Conservation (phyloP, 139 green algal genomes). For the Coccomyxa sp. region DNA sequence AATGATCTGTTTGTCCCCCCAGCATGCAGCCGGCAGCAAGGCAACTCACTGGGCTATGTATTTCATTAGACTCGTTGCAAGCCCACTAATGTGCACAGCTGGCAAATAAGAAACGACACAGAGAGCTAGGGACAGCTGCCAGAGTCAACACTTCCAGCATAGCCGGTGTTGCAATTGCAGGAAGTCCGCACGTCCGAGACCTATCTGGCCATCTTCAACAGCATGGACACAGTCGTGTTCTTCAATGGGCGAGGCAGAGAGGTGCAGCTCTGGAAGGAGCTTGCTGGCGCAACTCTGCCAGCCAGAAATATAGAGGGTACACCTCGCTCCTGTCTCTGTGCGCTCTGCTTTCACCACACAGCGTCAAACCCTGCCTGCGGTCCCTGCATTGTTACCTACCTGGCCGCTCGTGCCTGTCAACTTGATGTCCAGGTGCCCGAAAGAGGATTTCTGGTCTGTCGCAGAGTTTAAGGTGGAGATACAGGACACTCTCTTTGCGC, state of each 20-base stretch:
- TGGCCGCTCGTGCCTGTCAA: slow-evolving; percentile 1
- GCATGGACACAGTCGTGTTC: slow-evolving; percentile 55
- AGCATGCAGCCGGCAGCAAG: no score
- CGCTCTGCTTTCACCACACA: no score
- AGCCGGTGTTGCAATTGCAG: slow-evolving; percentile 3
- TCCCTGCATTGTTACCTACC: not conserved
- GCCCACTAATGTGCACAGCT: not conserved
- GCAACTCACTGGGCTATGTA: no score
- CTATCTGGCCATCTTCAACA: slow-evolving; percentile 47
- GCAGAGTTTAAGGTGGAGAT: slow-evolving; percentile 38
- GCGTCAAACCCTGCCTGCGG: no score
- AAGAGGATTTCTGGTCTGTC: not conserved
- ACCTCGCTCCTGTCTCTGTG: no score
- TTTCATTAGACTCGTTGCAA: no score
- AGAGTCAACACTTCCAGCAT: not conserved
- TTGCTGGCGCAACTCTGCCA: slow-evolving; percentile 5
- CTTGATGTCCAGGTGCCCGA: no score
- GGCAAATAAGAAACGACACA: not conserved
- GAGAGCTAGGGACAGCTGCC: slow-evolving; percentile 4
- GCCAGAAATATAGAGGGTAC: slow-evolving; percentile 29
- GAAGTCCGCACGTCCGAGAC: slow-evolving; percentile 28
- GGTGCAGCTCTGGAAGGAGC: slow-evolving; percentile 13
- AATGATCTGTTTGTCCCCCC: not conserved
- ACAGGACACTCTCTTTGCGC: slow-evolving; percentile 4
- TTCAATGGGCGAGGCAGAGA: slow-evolving; percentile 39